Base-by-base conservation (phyloP, 2,329 filamentous ascomycete genomes). In the Elsinoe ampelina region DNA sequence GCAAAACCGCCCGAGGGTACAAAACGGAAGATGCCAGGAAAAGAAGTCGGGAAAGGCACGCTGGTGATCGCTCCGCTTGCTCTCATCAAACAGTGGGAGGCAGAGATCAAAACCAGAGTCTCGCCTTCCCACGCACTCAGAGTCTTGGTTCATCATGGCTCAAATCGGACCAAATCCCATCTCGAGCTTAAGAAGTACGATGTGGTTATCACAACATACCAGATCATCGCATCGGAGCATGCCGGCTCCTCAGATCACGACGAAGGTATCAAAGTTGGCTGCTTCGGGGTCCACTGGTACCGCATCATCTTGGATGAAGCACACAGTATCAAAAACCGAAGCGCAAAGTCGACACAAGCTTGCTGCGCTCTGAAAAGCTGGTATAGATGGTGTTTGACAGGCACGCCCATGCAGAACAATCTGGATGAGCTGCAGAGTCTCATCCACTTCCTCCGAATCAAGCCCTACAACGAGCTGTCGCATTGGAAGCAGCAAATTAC, bases 381-480 rank as follows among this genome's bases (percentile, higher is more conserved):
- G 68, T 97, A 95, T 66, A 81, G 93, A 59, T 98, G 93, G 93
- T 97, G 93, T 67, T 74, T 98, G 60, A 95, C 91, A 0, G 93
- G 93, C 55, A 98, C 93, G 1, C 93, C 93, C 0, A 90, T 98
- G 85, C 93, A 98, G 68, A 98, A 98, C 72, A 97, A 95, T 65
- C 80, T 98, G 5, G 93, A 98, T 62, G 93, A 98, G 71, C 75
- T 98, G 54, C 93, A 98, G 68, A 95, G 89, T 63, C 75, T 98
- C 55, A 89, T 98, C 69, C 88, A 85, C 60, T 98, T 98, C 70
- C 77, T 98, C 36, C 84, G 88, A 13, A 95, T 98, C 67, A 86
- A 87, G 63, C 93, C 93, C 0, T 97, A 93, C 66, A 85, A 95
- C 65, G 84, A 96, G 57, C 76, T 96, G 17, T 79, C 81, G 8